Base-by-base conservation (phyloP, 768 basidiomycete genomes). In the Floccularia luteovirens region DNA sequence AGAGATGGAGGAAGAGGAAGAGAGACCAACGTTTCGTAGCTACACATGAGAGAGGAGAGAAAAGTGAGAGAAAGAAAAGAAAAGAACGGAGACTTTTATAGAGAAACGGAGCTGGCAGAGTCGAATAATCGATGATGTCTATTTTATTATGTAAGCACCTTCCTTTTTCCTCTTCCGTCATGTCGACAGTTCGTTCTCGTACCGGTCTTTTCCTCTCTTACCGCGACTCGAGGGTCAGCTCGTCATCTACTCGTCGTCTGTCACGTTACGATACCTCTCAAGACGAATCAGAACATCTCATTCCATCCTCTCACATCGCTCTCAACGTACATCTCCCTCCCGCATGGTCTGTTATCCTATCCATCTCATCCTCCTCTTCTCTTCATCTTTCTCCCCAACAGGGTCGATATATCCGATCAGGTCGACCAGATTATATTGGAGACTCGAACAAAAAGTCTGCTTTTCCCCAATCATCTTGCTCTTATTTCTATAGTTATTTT, bases 151-250 rank as follows among this genome's bases (percentile, higher is more conserved):
- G 30, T 7, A n/a, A 11, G 43, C 33, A 38, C 38, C 41, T 44
- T 36, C 36, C 48, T 37, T 48, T 46, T 47, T 51, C 48, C 41
- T 55, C 59, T 41, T 66, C 66, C 30, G 50, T 49, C 43, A 40
- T 47, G 21, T 51, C 58, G 32, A 75, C 79, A 28, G 90, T 86
- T 24, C 82, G 94, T 50, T 91, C 89, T 1, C 64, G 94, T 34
- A 97, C 94, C 2, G 76, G 90, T 39, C 77, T 97, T 52, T 98
- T 97, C 62, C 82, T 93, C 44, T 94, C 92, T 4, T 91, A 87
- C 62, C 76, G 94, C 44, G 88, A 93, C 63, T 89, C 90, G 3
- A 70, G 69, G 32, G 67, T 74, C 17, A 67, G 62, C 12, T 56
- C 63, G 0, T 56, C 57, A 13, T n/a, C n/a, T n/a, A n/a, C n/a